phyloP scores from a whole-genome alignment of 2,329 filamentous ascomycete species.

The Trichoderma aggressivum region DNA sequence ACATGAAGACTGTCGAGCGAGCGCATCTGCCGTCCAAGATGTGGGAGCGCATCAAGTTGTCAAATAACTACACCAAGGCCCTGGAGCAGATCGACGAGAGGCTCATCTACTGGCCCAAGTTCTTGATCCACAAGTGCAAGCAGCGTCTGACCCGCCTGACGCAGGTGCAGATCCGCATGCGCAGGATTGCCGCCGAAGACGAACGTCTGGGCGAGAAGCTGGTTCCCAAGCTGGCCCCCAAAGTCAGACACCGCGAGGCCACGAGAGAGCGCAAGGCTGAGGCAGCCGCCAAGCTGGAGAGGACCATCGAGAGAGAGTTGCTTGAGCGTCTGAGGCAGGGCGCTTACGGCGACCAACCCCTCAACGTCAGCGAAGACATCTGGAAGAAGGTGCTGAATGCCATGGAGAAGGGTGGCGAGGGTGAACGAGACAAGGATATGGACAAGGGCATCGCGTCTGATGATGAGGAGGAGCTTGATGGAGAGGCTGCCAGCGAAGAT shows the following conservation, averaged over 20 bases:
- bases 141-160: slow-evolving; percentile 88
- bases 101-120: slow-evolving; percentile 92
- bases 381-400: slow-evolving; percentile 97
- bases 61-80: slow-evolving; percentile 85
- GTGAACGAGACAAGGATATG: slow-evolving; percentile 77
- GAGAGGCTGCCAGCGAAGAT: slow-evolving; percentile 64
- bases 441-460: slow-evolving; percentile 83
- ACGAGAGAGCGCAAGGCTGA: slow-evolving; percentile 74
- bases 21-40: slow-evolving; percentile 83
- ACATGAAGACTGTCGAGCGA: slow-evolving; percentile 93
- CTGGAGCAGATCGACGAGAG: slow-evolving; percentile 82
- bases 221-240: slow-evolving; percentile 86
- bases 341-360: slow-evolving; percentile 87
- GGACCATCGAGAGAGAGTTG: slow-evolving; percentile 91
- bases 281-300: slow-evolving; percentile 87
- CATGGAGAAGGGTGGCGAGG: slow-evolving; percentile 83
- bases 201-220: slow-evolving; percentile 83
- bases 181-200: slow-evolving; percentile 81
- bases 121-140: slow-evolving; percentile 91
- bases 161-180: slow-evolving; percentile 80
- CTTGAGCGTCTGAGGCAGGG: slow-evolving; percentile 88
- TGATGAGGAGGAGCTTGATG: slow-evolving; percentile 61
- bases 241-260: slow-evolving; percentile 73
- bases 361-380: slow-evolving; percentile 91
- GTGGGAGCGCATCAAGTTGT: slow-evolving; percentile 91